phyloP scores from a whole-genome alignment of 2,329 filamentous ascomycete genomes.

The Pyricularia sp. region DNA sequence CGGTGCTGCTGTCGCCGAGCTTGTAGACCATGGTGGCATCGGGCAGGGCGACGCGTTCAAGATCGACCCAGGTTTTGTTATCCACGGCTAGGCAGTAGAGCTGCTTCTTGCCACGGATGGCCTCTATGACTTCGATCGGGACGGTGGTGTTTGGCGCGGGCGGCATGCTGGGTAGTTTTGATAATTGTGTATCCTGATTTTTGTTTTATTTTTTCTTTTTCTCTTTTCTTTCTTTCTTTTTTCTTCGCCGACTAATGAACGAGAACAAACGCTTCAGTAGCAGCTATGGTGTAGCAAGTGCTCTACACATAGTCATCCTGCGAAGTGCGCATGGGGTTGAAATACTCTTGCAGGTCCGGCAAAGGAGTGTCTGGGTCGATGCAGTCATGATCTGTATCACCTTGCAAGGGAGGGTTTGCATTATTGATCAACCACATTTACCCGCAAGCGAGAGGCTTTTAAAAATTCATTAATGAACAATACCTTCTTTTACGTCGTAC shows the following conservation, averaged over 20 bases:
- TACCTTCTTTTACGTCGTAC: too few relatives aligned
- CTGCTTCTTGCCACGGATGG: conserved; percentile 2
- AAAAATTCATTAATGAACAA: too few relatives aligned
- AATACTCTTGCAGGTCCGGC: not conserved
- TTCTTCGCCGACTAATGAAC: not conserved
- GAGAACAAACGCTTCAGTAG: not conserved
- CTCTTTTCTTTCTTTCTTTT: too few relatives aligned
- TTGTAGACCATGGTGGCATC: not conserved
- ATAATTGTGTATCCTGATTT: not conserved
- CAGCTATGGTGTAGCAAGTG: not conserved
- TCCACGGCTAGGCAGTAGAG: conserved; percentile 2
- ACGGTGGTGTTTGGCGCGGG: not conserved
- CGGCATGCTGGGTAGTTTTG: not conserved
- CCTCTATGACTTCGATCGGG: not conserved
- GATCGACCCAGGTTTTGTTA: not conserved
- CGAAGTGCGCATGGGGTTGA: not conserved
- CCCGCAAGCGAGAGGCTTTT: too few relatives aligned
- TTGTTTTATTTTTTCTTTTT: not conserved
- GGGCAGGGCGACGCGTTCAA: conserved; percentile 1
- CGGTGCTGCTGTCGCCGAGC: not conserved
- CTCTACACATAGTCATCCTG: not conserved
- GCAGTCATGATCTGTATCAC: not conserved
- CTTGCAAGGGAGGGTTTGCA: not conserved
- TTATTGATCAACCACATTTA: not conserved
- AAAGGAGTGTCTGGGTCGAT: not conserved